Conservation (phyloP, 257 asterid genomes). For the Dorcoceras hygrometricum region DNA sequence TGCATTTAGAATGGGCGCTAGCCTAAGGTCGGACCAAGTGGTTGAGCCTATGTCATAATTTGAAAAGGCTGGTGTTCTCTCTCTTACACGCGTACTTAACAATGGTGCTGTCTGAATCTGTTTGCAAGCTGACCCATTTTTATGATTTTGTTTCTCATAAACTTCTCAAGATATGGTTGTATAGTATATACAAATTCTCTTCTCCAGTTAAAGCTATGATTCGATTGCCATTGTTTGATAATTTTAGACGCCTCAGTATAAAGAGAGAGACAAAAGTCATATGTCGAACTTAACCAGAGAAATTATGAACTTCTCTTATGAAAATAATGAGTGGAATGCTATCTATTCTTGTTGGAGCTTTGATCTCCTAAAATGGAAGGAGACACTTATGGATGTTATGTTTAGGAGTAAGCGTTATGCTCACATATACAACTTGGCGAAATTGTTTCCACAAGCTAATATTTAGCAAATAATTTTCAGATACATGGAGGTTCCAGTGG, state of each 20-base stretch:
- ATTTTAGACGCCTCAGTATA: too few species aligned
- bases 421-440: background rate
- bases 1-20: too few species aligned
- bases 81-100: too few species aligned
- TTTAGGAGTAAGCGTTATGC: background rate
- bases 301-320: background rate
- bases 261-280: background rate
- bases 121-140: background rate
- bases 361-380: background rate
- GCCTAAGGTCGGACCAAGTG: too few species aligned
- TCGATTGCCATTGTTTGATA: background rate
- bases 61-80: too few species aligned
- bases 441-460: slow-evolving; percentile 9
- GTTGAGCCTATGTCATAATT: too few species aligned
- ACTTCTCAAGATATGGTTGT: background rate
- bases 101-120: background rate
- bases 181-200: background rate
- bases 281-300: slow-evolving; percentile 1
- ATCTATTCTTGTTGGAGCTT: background rate
- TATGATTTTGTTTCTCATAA: background rate
- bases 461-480: slow-evolving; percentile 40
- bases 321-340: background rate
- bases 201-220: too few species aligned
- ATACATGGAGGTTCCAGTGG: slow-evolving; percentile 99
- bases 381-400: background rate